Evolutionary conservation across 148 eudicot species (phyloP).

Genomic region (Rhododendron ovatum): DNA sequence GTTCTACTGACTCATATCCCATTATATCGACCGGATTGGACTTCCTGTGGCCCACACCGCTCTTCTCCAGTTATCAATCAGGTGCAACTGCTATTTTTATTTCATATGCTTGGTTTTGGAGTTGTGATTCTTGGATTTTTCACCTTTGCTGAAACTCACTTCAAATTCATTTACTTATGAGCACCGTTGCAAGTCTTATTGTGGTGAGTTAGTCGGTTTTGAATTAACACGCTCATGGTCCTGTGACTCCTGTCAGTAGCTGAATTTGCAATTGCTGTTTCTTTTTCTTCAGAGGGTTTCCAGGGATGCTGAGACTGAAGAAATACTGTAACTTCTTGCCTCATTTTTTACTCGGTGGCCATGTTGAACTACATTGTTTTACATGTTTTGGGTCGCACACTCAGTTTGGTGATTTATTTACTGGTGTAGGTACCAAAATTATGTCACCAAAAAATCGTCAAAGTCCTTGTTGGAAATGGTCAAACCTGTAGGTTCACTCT

Average conservation of each 20-base stretch:
- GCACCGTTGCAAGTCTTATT: neutral
- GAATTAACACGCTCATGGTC: neutral
- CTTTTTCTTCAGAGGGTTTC: slow-evolving; percentile 59
- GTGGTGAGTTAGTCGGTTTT: neutral
- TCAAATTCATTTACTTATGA: neutral
- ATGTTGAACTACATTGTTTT: neutral
- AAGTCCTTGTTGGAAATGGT: slow-evolving; percentile 51
- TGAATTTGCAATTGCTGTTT: slow-evolving; percentile 26
- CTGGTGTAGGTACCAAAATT: slow-evolving; percentile 84
- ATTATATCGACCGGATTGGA: slow-evolving; percentile 74
- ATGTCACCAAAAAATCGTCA: slow-evolving; percentile 56
- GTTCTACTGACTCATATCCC: slow-evolving; percentile 91
- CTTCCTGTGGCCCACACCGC: slow-evolving; percentile 83
- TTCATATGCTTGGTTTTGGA: neutral
- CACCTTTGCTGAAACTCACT: neutral
- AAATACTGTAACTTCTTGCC: slow-evolving; percentile 50
- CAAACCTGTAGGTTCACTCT: slow-evolving; percentile 59
- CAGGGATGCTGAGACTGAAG: slow-evolving; percentile 37
- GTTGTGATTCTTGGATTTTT: neutral
- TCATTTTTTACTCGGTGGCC: neutral
- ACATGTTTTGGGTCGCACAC: neutral
- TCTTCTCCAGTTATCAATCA: slow-evolving; percentile 76
- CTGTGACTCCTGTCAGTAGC: slow-evolving; percentile 11
- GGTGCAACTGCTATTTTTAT: slow-evolving; percentile 32
- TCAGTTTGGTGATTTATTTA: slow-evolving; percentile 16